phyloP scores from a whole-genome alignment of 2,329 filamentous ascomycete genomes.

The Nannizzia gypsea region DNA sequence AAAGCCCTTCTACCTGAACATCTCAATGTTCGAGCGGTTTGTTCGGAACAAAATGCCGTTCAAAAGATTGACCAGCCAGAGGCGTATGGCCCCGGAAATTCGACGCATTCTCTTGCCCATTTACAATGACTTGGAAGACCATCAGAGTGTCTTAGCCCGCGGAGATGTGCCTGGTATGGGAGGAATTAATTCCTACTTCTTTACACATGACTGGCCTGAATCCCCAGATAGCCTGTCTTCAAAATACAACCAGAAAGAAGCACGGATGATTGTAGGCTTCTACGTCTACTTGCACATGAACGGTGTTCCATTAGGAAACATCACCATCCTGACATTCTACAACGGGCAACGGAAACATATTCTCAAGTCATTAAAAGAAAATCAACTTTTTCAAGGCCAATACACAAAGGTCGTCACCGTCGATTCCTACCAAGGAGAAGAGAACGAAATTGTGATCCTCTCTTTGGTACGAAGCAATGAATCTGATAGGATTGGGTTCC shows the following conservation, averaged over 20 bases:
- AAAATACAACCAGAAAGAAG: conserved; percentile 58
- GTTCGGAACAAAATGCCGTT: conserved; percentile 55
- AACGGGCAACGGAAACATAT: conserved; percentile 66
- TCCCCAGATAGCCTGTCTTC: conserved; percentile 51
- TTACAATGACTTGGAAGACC: conserved; percentile 49
- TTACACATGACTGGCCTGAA: conserved; percentile 55
- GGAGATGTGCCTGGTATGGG: conserved; percentile 52
- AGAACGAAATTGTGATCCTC: conserved; percentile 71
- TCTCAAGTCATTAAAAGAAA: conserved; percentile 33
- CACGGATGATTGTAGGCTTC: conserved; percentile 62
- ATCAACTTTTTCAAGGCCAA: conserved; percentile 34
- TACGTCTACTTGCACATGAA: conserved; percentile 61
- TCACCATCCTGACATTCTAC: conserved; percentile 81
- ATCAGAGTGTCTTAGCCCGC: conserved; percentile 44
- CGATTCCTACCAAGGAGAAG: conserved; percentile 82
- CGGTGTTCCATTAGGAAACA: conserved; percentile 46
- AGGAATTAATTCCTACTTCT: conserved; percentile 48
- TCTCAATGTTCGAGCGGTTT: conserved; percentile 71
- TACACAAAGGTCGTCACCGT: conserved; percentile 61
- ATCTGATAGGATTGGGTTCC: conserved; percentile 55
- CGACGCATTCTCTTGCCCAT: conserved; percentile 49
- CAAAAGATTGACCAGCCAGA: conserved; percentile 54
- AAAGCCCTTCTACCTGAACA: conserved; percentile 53
- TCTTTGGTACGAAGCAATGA: conserved; percentile 65
- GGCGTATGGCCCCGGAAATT: conserved; percentile 60